Evolutionary conservation across 2,329 filamentous ascomycete genomes (phyloP).

Genomic region (Clarireedia monteithiana): DNA sequence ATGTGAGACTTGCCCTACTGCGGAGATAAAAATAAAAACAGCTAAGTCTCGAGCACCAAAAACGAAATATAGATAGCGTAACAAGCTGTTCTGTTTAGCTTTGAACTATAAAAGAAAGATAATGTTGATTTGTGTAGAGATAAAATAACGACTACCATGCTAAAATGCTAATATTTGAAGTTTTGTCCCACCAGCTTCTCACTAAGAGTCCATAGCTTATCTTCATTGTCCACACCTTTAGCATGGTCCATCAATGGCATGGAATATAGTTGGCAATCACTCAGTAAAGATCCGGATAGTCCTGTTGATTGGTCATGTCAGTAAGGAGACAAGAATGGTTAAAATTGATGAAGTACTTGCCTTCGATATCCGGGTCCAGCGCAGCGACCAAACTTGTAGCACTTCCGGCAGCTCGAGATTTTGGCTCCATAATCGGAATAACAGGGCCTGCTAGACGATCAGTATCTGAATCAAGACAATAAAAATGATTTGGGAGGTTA

Average conservation of each 20-base stretch:
- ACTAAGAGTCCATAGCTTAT: conserved; percentile 11
- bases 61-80: too few relatives aligned
- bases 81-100: too few relatives aligned
- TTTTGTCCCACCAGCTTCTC: conserved; percentile 12
- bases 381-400: conserved; percentile 32
- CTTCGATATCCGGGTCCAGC: conserved; percentile 27
- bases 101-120: too few relatives aligned
- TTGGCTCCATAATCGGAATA: not conserved
- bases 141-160: too few relatives aligned
- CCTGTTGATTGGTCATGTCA: not conserved
- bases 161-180: not conserved
- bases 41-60: too few relatives aligned
- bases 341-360: too few relatives aligned
- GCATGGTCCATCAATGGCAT: not conserved
- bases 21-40: too few relatives aligned
- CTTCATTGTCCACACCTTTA: conserved; percentile 3
- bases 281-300: conserved; percentile 6
- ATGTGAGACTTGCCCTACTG: too few relatives aligned
- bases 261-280: conserved; percentile 6
- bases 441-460: not conserved
- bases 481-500: too few relatives aligned
- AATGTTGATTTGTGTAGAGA: too few relatives aligned
- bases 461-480: too few relatives aligned
- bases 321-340: too few relatives aligned
- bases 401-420: conserved; percentile 8